Conservation (phyloP, 2,329 filamentous ascomycete genomes). For the Epicoccum nigrum region DNA sequence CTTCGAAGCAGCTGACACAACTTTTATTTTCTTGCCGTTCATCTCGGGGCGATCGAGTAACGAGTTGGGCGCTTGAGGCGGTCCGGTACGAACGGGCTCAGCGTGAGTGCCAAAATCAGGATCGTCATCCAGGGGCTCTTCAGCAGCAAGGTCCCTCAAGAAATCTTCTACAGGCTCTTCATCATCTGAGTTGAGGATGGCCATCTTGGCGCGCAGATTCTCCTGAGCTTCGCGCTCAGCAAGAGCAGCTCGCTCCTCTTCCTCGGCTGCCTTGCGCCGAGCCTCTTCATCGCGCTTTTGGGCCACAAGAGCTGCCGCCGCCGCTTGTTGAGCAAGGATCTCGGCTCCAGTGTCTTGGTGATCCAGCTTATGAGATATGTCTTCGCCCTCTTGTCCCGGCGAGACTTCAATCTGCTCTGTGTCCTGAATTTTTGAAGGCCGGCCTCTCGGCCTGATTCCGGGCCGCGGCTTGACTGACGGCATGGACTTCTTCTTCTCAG, state of each 20-base stretch:
- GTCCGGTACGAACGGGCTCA: conserved; percentile 14
- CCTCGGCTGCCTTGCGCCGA: conserved; percentile 1
- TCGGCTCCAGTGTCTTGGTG: conserved; percentile 21
- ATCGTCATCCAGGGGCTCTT: conserved; percentile 24
- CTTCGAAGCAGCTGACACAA: conserved; percentile 34
- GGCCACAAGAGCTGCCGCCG: too few species aligned
- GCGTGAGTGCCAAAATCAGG: neutral
- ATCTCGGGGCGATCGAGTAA: conserved; percentile 37
- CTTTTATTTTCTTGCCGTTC: conserved; percentile 46
- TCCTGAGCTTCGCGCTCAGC: conserved; percentile 42
- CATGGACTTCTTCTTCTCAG: conserved; percentile 37
- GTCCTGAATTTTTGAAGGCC: conserved; percentile 31
- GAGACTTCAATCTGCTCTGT: conserved; percentile 33
- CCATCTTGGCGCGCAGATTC: conserved; percentile 45
- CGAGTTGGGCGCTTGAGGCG: conserved; percentile 34
- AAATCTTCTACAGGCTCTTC: conserved; percentile 35
- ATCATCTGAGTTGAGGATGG: conserved; percentile 39
- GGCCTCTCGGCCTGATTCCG: conserved; percentile 33
- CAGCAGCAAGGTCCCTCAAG: conserved; percentile 32
- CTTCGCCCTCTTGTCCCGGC: conserved; percentile 17
- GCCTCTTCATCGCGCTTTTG: conserved; percentile 20
- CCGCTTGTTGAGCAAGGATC: too few species aligned
- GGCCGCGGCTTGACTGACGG: conserved; percentile 28
- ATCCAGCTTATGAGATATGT: conserved; percentile 40
- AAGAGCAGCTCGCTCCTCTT: conserved; percentile 25